phyloP scores from a whole-genome alignment of 2,329 filamentous ascomycete species.

The Botryotinia globosa region DNA sequence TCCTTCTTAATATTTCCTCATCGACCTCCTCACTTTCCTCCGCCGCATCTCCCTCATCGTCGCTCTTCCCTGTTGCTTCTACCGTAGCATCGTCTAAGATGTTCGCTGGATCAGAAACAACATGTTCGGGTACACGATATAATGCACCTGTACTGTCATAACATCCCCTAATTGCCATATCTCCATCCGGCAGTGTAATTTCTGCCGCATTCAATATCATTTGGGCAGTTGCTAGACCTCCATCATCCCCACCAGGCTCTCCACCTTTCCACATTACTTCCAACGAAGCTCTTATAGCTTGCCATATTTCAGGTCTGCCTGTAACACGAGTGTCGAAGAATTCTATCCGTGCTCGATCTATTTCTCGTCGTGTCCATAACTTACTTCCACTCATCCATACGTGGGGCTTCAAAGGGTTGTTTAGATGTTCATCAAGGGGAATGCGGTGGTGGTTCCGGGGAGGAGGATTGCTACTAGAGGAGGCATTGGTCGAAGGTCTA shows the following conservation, averaged over 20 bases:
- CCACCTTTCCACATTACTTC: slow-evolving; percentile 59
- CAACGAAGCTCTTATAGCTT: slow-evolving; percentile 65
- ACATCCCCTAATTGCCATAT: slow-evolving; percentile 62
- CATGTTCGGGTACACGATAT: slow-evolving; percentile 65
- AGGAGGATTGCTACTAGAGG: slow-evolving; percentile 22
- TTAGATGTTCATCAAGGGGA: slow-evolving; percentile 64
- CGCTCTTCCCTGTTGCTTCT: slow-evolving; percentile 37
- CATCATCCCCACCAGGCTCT: slow-evolving; percentile 42
- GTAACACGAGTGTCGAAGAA: slow-evolving; percentile 91
- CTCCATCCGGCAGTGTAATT: slow-evolving; percentile 70
- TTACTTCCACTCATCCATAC: slow-evolving; percentile 62
- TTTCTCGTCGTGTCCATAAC: slow-evolving; percentile 65
- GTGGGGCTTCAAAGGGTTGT: slow-evolving; percentile 64
- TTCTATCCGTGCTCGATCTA: slow-evolving; percentile 70
- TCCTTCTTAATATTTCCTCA: slow-evolving; percentile 47
- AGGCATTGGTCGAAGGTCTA: slow-evolving; percentile 32
- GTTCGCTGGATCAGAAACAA: slow-evolving; percentile 55
- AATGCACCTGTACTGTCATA: slow-evolving; percentile 70
- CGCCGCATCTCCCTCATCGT: slow-evolving; percentile 25
- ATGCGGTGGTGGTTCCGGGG: slow-evolving; percentile 14
- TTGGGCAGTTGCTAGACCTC: slow-evolving; percentile 65
- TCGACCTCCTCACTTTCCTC: slow-evolving; percentile 31
- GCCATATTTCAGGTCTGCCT: slow-evolving; percentile 76
- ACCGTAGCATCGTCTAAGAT: slow-evolving; percentile 24
- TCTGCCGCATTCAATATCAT: slow-evolving; percentile 75